Percentiles rank a stretch among this genome's conserved stretches.
phyloP scores from a whole-genome alignment of 192 early-diverging fungal species.

The Coemansia sp. region DNA sequence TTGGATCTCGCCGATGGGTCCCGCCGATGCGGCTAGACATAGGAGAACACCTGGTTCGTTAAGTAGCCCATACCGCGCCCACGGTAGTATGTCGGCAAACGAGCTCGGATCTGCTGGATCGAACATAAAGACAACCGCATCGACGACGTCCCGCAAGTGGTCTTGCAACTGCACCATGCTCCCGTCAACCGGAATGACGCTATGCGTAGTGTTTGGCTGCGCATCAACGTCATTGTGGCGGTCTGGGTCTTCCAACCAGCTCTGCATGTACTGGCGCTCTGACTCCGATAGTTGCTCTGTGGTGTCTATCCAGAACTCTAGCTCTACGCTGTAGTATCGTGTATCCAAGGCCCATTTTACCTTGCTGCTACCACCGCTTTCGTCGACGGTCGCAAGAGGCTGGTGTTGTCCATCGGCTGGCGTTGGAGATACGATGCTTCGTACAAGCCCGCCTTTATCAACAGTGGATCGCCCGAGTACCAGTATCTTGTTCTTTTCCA shows the following conservation, averaged over 20 bases:
- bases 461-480: constrained; percentile 35
- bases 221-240: constrained; percentile 1
- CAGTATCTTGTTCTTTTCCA: constrained; percentile 44
- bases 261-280: constrained; percentile 22
- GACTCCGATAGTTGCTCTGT: constrained; percentile 25
- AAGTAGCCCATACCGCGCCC: constrained; percentile 29
- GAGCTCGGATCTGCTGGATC: constrained; percentile 21
- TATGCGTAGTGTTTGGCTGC: too few relatives aligned
- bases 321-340: constrained; percentile 31
- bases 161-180: constrained; percentile 29
- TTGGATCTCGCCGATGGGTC: neutral
- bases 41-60: constrained; percentile 31
- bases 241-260: constrained; percentile 29
- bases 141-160: constrained; percentile 39
- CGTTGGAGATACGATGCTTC: constrained; percentile 12
- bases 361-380: constrained; percentile 7
- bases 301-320: constrained; percentile 51
- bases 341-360: constrained; percentile 39
- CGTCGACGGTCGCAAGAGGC: neutral
- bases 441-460: constrained; percentile 21
- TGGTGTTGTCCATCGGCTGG: neutral
- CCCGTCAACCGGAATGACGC: constrained; percentile 25
- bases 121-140: constrained; percentile 44
- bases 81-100: constrained; percentile 46
- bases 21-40: constrained; percentile 26